phyloP scores from a whole-genome alignment of 768 basidiomycete genomes.

The Auricularia cornea region DNA sequence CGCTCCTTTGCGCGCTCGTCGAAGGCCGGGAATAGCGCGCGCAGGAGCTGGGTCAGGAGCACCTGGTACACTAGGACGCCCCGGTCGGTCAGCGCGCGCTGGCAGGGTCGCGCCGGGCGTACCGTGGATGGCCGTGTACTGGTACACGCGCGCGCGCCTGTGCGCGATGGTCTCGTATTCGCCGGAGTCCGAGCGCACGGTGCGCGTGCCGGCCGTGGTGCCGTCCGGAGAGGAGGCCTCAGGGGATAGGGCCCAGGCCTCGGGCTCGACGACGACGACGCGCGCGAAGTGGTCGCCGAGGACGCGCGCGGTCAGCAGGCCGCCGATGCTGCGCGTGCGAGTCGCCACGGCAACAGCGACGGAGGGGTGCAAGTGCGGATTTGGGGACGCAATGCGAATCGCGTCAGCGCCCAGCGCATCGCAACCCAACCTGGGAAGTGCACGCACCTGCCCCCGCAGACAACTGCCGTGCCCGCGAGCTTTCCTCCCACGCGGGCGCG shows the following conservation, averaged over 20 bases:
- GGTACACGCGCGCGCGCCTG: background rate
- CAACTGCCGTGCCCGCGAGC: background rate
- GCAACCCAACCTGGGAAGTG: no score
- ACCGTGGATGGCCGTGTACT: background rate
- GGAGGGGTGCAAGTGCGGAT: no score
- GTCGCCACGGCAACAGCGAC: background rate
- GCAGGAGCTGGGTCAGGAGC: background rate
- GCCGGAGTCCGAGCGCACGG: background rate
- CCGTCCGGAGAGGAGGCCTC: background rate
- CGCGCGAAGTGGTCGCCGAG: constrained; percentile 4
- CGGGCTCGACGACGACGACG: constrained; percentile 7
- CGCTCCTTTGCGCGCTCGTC: background rate
- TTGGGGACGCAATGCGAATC: no score
- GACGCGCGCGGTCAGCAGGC: constrained; percentile 3
- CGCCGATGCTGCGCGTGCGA: background rate
- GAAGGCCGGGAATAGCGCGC: background rate
- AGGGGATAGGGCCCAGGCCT: constrained; percentile 1
- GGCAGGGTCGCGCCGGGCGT: background rate
- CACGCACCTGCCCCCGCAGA: background rate
- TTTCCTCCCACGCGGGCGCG: background rate
- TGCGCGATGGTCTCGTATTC: background rate
- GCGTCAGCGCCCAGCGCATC: no score
- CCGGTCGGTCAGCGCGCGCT: background rate
- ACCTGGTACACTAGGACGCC: background rate
- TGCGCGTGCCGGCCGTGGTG: background rate